Base-by-base conservation (phyloP, 2,329 filamentous ascomycete species). In the Colletotrichum australisinense region DNA sequence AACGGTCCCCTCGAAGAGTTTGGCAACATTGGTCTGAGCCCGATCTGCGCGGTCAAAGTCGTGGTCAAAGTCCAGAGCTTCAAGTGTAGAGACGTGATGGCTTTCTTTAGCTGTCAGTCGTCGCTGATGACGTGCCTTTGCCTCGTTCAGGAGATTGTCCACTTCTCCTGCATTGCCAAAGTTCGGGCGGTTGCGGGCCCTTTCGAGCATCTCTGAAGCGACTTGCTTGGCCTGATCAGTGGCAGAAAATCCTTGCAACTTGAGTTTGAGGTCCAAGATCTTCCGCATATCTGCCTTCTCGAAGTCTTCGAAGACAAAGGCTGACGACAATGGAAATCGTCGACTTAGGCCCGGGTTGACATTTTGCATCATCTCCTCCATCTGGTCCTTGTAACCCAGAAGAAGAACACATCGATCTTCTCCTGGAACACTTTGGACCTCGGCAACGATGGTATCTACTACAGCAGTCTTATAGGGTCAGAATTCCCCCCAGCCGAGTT, bases 91-190 rank as follows among this genome's bases (percentile, higher is more conserved):
- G 67, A 75, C 53, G 55, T 79, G 38, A 3, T 49, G 16, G 8
- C 70, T 66, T 53, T 71, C 14, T 1, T 59, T 59, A 16, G 57
- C 28, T 4, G 74, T 67, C 1, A 75, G 35, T 1, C 73, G 73
- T 26, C 46, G 55, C 24, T 76, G 75, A 30, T 76, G 75, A 3
- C 80, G 75, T 7, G 80, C 76, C 75, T 90, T 90, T 1, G 89
- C 88, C 1, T 69, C 42, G 57, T 74, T 55, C 1, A 75, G 83
- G 0, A 94, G 78, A n/a, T 88, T 93, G 59, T 96, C 93, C 22
- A 97, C 89, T 74, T 94, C 93, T 0, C 93, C 90, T 0, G 90
- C 93, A 76, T 96, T 95, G 1, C 93, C 90, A 78, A 94, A 94
- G 74, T 93, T 88, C 0, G 88, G 88, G 0, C 89, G 85, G 75